Evolutionary conservation across 2,329 filamentous ascomycete genomes (phyloP).

Genomic region (Aspergillus puulaauensis): DNA sequence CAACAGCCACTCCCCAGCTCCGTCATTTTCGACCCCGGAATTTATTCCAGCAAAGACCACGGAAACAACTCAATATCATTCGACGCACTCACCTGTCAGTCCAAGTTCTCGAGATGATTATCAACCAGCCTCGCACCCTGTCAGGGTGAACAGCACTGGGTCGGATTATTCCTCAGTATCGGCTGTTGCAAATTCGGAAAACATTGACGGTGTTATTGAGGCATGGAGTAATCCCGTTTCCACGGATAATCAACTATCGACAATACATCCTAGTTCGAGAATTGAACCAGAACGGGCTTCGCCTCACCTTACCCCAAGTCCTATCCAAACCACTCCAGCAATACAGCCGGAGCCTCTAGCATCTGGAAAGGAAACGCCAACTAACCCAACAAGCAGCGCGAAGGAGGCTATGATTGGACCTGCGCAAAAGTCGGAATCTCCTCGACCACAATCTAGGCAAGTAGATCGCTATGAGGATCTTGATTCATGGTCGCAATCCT

Average conservation of each 20-base stretch:
- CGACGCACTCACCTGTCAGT: constrained; percentile 24
- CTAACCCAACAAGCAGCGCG: neutral
- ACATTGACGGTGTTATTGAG: constrained; percentile 46
- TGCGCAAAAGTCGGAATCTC: constrained; percentile 4
- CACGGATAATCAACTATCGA: constrained; percentile 18
- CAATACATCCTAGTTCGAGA: constrained; percentile 4
- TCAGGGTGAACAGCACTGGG: constrained; percentile 30
- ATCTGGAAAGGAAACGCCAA: neutral
- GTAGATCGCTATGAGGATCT: constrained; percentile 53
- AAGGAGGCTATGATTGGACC: constrained; percentile 1
- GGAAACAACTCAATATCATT: neutral
- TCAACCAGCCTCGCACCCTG: constrained; percentile 15
- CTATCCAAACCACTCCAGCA: neutral
- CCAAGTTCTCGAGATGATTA: constrained; percentile 16
- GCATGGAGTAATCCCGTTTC: constrained; percentile 42
- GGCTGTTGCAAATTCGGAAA: constrained; percentile 30
- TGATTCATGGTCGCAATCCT: constrained; percentile 58
- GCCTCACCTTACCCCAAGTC: constrained; percentile 5
- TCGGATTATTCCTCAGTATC: constrained; percentile 29
- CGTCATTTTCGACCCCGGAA: constrained; percentile 1
- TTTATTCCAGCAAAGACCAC: neutral
- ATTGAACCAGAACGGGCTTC: constrained; percentile 1
- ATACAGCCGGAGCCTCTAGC: neutral
- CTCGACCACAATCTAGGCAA: constrained; percentile 17
- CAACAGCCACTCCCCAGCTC: constrained; percentile 7